phyloP scores from a whole-genome alignment of 2,329 filamentous ascomycete genomes.

The Botrytis elliptica region DNA sequence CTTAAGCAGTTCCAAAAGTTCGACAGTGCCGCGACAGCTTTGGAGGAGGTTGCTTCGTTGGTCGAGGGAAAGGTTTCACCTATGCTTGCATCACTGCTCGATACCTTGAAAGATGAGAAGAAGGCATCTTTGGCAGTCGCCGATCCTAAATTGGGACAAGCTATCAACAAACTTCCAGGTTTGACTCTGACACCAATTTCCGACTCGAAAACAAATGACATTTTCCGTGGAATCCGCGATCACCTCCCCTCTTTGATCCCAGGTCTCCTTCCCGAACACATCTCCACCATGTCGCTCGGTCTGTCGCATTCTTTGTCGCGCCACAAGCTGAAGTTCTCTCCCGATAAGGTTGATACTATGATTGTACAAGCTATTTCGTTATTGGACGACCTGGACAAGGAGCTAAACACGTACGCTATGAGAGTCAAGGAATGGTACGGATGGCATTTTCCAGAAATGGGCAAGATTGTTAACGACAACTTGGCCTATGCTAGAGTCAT shows the following conservation, averaged over 20 bases:
- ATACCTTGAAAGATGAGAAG: constrained; percentile 94
- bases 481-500: constrained; percentile 89
- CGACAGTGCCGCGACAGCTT: constrained; percentile 83
- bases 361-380: constrained; percentile 95
- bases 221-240: constrained; percentile 92
- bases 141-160: constrained; percentile 85
- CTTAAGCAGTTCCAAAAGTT: constrained; percentile 98
- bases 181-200: constrained; percentile 82
- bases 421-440: constrained; percentile 99
- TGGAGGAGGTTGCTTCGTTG: constrained; percentile 85
- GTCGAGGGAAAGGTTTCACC: constrained; percentile 94
- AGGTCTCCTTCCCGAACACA: constrained; percentile 77
- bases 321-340: constrained; percentile 97
- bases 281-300: constrained; percentile 93
- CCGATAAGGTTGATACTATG: constrained; percentile 99
- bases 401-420: constrained; percentile 98
- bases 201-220: constrained; percentile 78
- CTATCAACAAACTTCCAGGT: constrained; percentile 88
- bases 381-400: constrained; percentile 95
- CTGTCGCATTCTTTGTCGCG: constrained; percentile 94
- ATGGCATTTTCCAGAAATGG: constrained; percentile 99
- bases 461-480: constrained; percentile 96
- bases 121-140: constrained; percentile 93
- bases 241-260: constrained; percentile 89
- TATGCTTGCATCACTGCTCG: constrained; percentile 76